A percentile compares a stretch with the other conserved stretches of the same genome.
Evolutionary conservation across 2,329 filamentous ascomycete species (phyloP).

Genomic region (Ascochyta viciae-villosae): DNA sequence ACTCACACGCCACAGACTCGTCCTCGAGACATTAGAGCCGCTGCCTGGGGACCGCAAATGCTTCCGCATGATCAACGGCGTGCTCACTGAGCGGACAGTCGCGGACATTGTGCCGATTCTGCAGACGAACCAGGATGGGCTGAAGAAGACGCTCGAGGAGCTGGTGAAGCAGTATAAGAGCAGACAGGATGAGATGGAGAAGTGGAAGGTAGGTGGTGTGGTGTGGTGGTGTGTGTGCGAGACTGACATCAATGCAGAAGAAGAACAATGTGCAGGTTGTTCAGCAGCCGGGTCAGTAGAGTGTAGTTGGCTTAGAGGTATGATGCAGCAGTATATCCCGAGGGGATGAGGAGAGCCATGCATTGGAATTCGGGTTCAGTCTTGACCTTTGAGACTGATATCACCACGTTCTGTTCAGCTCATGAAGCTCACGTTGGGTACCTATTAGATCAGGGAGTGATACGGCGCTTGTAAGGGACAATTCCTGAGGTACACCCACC

Average conservation of each 20-base stretch:
- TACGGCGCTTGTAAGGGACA: not conserved
- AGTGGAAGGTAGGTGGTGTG: slow-evolving; percentile 84
- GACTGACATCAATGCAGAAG: slow-evolving; percentile 62
- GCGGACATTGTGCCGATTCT: slow-evolving; percentile 90
- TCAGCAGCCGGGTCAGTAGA: slow-evolving; percentile 64
- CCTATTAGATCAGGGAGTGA: no score
- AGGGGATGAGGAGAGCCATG: no score
- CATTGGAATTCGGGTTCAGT: no score
- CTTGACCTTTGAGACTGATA: no score
- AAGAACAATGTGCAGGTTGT: slow-evolving; percentile 91
- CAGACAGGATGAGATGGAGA: slow-evolving; percentile 94
- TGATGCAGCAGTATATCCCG: no score
- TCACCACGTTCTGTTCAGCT: no score
- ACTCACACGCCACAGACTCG: slow-evolving; percentile 69
- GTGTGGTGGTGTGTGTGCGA: slow-evolving; percentile 2
- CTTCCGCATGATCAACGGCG: slow-evolving; percentile 98
- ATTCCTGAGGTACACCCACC: no score
- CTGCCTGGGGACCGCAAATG: slow-evolving; percentile 88
- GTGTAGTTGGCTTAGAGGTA: no score
- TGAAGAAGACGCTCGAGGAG: slow-evolving; percentile 94
- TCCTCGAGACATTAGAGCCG: slow-evolving; percentile 88
- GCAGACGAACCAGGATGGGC: slow-evolving; percentile 89
- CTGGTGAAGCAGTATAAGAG: slow-evolving; percentile 94
- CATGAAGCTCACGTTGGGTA: no score
- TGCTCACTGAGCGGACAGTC: slow-evolving; percentile 92